Evolutionary conservation across 1,284 basidiomycete genomes (phyloP), one percentile per base, ranked within the genome.

Genomic region (Sanghuangporus weigelae): DNA sequence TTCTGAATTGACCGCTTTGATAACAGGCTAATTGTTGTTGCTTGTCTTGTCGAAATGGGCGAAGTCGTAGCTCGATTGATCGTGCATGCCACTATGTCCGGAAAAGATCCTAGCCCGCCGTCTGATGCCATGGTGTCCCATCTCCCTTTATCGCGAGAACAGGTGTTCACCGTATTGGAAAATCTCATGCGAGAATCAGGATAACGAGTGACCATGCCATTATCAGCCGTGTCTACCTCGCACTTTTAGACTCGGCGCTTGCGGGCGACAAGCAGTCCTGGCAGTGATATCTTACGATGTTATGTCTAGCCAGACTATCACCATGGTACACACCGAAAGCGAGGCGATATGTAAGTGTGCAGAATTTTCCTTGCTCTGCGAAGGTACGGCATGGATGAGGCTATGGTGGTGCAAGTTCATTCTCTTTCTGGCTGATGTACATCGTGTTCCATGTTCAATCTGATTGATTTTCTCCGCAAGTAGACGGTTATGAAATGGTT

Each of bases 1-100:
- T 35, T 14, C 10, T 57, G 14, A 56, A n/a, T 49, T 35, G 57
- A 57, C 50, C 51, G 8, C 49, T 60, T 36, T 19, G 16, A 42
- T 19, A 39, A 6, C 61, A 90, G 89, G 86, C 79, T 98, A 46
- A 97, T 97, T 71, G 87, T 95, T 21, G 87, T 90, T 0, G 95
- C 93, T 4, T 90, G 91, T 73, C 74, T 96, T 19, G 94, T 95
- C 5, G 93, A 93, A 75, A 70, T 85, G 70, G 93, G 93, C 36
- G 93, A 96, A 73, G 89, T 95, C 19, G 72, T 92, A 46, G 93
- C 93, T 1, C 84, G 93, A n/a, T 79, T 91, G 1, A 77, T 92
- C 16, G 86, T 94, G 19, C 86, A 90, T 67, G 78, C 82, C 16
- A 80, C 82, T 0, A 70, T 79, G 50, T 75, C 78, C 5, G 75